Percentiles rank a stretch among this genome's conserved stretches.
Conservation (phyloP, 139 green algal species). For the Chlorella sorokiniana region DNA sequence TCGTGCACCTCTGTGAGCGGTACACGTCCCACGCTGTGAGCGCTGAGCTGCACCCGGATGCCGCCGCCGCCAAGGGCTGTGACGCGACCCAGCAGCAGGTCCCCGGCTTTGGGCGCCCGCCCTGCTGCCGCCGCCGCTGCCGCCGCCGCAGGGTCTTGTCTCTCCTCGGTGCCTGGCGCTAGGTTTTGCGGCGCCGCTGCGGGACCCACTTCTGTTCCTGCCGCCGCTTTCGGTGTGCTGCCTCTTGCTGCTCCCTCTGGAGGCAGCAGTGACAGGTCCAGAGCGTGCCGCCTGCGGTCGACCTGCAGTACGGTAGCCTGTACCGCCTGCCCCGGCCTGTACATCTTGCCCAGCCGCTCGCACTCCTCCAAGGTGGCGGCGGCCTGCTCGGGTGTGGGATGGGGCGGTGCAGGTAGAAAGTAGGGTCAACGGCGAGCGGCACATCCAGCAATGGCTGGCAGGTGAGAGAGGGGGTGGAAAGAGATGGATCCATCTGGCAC, state of each 20-base stretch:
- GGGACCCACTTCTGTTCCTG: no score
- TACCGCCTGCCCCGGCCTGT: conserved; percentile 6
- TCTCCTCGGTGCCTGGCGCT: no score
- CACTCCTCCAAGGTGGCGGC: conserved; percentile 15
- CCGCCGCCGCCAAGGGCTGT: conserved; percentile 48
- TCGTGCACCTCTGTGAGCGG: conserved; percentile 86
- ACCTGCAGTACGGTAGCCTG: conserved; percentile 33
- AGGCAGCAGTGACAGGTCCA: conserved; percentile 61
- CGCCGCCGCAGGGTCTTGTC: neutral
- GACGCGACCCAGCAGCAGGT: conserved; percentile 56
- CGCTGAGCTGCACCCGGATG: conserved; percentile 69
- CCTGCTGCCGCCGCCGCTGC: neutral
- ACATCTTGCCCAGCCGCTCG: neutral
- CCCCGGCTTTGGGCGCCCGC: conserved; percentile 26
- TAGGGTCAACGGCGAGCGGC: neutral
- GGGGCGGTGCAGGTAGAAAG: no score
- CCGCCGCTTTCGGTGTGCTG: no score
- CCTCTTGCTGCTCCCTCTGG: neutral
- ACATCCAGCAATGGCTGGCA: neutral
- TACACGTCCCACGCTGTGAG: conserved; percentile 50
- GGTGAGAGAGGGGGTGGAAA: no score
- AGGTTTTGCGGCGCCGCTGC: no score
- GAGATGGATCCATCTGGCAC: no score
- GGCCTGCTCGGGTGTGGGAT: conserved; percentile 2
- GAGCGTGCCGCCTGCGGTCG: conserved; percentile 37